Conservation (phyloP, 2,329 filamentous ascomycete species). For the Botrytis squamosa region DNA sequence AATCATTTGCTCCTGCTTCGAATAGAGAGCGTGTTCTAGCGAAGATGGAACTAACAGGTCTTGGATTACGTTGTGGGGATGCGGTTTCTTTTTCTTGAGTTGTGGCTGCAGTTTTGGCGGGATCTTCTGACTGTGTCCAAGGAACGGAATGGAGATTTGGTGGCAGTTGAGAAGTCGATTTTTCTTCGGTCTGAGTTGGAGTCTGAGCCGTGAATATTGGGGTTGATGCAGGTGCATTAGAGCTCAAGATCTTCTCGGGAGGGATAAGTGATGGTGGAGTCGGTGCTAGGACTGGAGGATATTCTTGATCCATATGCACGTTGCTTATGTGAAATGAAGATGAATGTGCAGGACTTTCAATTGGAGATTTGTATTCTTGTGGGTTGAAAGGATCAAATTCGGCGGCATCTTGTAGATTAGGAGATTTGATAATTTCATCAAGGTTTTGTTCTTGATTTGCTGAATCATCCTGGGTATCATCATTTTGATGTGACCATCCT, state of each 20-base stretch:
- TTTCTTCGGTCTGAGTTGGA: background rate
- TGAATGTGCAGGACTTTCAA: slow-evolving; percentile 4
- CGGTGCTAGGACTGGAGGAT: background rate
- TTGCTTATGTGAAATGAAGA: slow-evolving; percentile 13
- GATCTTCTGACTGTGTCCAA: background rate
- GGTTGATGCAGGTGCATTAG: background rate
- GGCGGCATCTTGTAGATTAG: slow-evolving; percentile 21
- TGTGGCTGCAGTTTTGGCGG: background rate
- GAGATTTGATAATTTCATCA: slow-evolving; percentile 4
- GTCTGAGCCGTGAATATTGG: background rate
- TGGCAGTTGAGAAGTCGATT: background rate
- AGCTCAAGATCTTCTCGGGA: background rate
- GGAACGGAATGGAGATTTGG: slow-evolving; percentile 9
- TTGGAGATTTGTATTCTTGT: slow-evolving; percentile 25
- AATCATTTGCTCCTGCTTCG: slow-evolving; percentile 24
- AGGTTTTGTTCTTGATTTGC: background rate
- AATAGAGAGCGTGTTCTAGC: slow-evolving; percentile 35
- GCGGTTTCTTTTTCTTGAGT: slow-evolving; percentile 1
- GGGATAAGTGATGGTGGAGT: background rate
- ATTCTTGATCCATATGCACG: slow-evolving; percentile 14
- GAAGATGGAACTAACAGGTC: slow-evolving; percentile 29
- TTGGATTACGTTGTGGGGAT: slow-evolving; percentile 6
- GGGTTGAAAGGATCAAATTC: slow-evolving; percentile 31
- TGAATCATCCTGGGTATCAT: background rate
- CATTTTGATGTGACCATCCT: slow-evolving; percentile 11